Evolutionary conservation across 805 yeast genomes (phyloP).

Genomic region (Teunomyces stri): DNA sequence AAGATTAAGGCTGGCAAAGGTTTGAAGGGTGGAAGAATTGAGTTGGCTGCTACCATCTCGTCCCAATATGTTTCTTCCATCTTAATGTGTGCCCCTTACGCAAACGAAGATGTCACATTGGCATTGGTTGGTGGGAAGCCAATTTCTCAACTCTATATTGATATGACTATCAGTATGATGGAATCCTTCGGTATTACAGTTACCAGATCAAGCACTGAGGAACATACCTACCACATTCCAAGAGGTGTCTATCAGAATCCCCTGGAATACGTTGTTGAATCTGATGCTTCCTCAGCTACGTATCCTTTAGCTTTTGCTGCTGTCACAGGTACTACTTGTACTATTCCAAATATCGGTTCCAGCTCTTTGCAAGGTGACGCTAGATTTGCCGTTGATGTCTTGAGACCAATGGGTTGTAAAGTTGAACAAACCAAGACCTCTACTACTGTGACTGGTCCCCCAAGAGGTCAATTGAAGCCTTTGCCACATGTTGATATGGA

Average conservation of each 20-base stretch:
- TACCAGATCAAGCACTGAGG: conserved; percentile 63
- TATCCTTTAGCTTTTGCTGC: conserved; percentile 98
- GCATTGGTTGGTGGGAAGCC: conserved; percentile 95
- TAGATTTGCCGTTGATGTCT: conserved; percentile 88
- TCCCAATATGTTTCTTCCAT: conserved; percentile 97
- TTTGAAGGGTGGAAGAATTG: conserved; percentile 86
- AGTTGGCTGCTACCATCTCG: conserved; percentile 92
- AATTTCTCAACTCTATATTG: conserved; percentile 90
- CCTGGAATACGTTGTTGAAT: conserved; percentile 80
- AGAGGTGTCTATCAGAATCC: conserved; percentile 80
- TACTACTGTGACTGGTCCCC: conserved; percentile 91
- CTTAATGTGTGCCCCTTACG: conserved; percentile 97
- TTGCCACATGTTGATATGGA: conserved; percentile 89
- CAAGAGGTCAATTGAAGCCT: conserved; percentile 64
- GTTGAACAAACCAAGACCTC: conserved; percentile 81
- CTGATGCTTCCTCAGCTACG: conserved; percentile 97
- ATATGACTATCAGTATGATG: conserved; percentile 98
- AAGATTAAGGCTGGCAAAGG: conserved; percentile 66
- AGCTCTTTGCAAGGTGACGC: conserved; percentile 96
- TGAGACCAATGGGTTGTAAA: conserved; percentile 91
- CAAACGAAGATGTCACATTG: conserved; percentile 81
- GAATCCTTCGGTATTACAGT: conserved; percentile 81
- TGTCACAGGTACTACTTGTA: conserved; percentile 86
- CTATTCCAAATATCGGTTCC: conserved; percentile 91
- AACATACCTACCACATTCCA: conserved; percentile 88